phyloP scores from a whole-genome alignment of 176 grass and related monocot genomes.

The Oropetium thomaeum region DNA sequence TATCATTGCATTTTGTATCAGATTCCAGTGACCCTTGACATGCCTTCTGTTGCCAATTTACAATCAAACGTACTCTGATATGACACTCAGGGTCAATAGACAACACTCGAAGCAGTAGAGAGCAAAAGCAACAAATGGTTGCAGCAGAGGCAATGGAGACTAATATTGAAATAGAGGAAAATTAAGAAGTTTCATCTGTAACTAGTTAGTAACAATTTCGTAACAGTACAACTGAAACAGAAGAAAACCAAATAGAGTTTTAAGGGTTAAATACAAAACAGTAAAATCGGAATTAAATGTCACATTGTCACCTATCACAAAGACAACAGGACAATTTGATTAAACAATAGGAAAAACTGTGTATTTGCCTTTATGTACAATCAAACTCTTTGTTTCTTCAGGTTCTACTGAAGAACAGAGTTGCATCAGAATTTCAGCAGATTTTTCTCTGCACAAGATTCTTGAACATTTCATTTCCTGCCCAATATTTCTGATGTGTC shows the following conservation, averaged over 20 bases:
- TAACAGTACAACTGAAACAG: neutral
- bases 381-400: neutral
- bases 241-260: neutral
- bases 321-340: neutral
- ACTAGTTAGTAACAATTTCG: neutral
- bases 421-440: neutral
- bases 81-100: no score
- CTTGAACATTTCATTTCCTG: neutral
- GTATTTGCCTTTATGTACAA: neutral
- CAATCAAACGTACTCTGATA: no score
- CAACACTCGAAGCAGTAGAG: no score
- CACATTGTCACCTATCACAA: neutral
- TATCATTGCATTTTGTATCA: no score
- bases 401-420: neutral
- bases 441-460: neutral
- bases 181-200: neutral
- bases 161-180: no score
- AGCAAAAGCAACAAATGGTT: no score
- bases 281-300: neutral
- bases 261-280: neutral
- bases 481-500: neutral
- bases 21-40: no score
- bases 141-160: no score
- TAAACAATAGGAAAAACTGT: neutral
- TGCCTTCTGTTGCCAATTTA: no score